A percentile compares a stretch with the other conserved stretches of the same genome.
Conservation (phyloP, 2,329 filamentous ascomycete species). For the Ceratocystis smalleyi region DNA sequence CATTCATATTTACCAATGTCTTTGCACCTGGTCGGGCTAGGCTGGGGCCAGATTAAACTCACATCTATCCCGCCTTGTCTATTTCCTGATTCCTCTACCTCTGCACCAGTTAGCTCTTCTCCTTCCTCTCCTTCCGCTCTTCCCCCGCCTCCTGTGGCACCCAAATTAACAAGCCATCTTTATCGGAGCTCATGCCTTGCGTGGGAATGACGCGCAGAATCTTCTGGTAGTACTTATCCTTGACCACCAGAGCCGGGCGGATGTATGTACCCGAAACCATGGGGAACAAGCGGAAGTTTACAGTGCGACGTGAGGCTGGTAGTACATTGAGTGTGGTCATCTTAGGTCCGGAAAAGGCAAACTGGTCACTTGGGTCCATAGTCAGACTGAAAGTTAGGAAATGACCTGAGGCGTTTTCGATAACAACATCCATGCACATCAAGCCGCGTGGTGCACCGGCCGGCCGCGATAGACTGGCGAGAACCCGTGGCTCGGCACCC, state of each 20-base stretch:
- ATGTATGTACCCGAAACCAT: constrained; percentile 52
- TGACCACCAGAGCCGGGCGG: constrained; percentile 55
- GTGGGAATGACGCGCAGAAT: constrained; percentile 66
- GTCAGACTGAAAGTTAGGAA: constrained; percentile 82
- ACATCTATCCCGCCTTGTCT: no score
- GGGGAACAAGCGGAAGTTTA: constrained; percentile 62
- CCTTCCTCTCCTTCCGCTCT: constrained; percentile 18
- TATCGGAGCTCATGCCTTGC: constrained; percentile 51
- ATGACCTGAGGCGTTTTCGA: constrained; percentile 90
- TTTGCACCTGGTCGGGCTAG: no score
- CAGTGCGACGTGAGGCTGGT: constrained; percentile 58
- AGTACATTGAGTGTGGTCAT: constrained; percentile 63
- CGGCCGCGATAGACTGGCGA: constrained; percentile 41
- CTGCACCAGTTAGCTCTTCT: no score
- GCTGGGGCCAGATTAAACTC: no score
- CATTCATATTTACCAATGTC: not conserved
- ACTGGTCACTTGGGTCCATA: constrained; percentile 86
- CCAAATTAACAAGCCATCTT: constrained; percentile 50
- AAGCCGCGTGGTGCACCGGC: constrained; percentile 24
- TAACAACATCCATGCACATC: constrained; percentile 40
- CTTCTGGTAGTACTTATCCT: constrained; percentile 90
- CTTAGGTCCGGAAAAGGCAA: constrained; percentile 85
- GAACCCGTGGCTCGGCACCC: constrained; percentile 71
- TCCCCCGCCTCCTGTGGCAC: constrained; percentile 29
- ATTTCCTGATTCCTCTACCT: no score